Conservation (phyloP, 1,284 basidiomycete genomes). For the Puccinia coronata region DNA sequence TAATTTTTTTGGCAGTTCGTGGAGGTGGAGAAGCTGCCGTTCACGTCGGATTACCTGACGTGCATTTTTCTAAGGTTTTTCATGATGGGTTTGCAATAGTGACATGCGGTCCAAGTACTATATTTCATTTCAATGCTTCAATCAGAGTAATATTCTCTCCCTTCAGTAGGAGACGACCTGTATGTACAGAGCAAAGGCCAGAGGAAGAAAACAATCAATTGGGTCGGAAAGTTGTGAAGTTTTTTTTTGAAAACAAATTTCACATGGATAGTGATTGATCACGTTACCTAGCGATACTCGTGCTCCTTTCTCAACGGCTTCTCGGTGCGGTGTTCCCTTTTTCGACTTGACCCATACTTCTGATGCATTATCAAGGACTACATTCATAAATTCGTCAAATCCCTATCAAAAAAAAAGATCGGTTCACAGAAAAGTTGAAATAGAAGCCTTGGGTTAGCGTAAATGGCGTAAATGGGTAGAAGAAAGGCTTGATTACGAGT, state of each 20-base stretch:
- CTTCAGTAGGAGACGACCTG: conserved; percentile 88
- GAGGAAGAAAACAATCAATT: background rate
- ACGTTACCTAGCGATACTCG: conserved; percentile 43
- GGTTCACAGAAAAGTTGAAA: background rate
- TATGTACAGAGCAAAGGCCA: background rate
- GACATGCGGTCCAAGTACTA: background rate
- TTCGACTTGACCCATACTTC: conserved; percentile 82
- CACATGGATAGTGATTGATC: background rate
- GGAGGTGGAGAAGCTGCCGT: too few relatives aligned
- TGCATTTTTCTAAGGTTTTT: too few relatives aligned
- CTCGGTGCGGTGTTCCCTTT: conserved; percentile 74
- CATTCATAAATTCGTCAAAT: conserved; percentile 99
- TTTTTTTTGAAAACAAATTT: background rate
- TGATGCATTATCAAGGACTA: conserved; percentile 90
- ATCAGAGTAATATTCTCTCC: conserved; percentile 96
- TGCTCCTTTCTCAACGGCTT: conserved; percentile 66
- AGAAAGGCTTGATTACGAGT: background rate
- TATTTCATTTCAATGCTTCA: conserved; percentile 63
- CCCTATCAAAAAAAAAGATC: conserved; percentile 66
- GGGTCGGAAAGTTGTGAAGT: conserved; percentile 2
- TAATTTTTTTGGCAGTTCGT: too few relatives aligned
- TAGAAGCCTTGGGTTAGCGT: background rate
- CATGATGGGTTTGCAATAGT: too few relatives aligned
- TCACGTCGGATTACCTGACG: too few relatives aligned
- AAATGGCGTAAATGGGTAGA: too few relatives aligned